Evolutionary conservation across 495 filamentous ascomycete genomes (phyloP).

Genomic region (Hypoxylon lienhwacheense): DNA sequence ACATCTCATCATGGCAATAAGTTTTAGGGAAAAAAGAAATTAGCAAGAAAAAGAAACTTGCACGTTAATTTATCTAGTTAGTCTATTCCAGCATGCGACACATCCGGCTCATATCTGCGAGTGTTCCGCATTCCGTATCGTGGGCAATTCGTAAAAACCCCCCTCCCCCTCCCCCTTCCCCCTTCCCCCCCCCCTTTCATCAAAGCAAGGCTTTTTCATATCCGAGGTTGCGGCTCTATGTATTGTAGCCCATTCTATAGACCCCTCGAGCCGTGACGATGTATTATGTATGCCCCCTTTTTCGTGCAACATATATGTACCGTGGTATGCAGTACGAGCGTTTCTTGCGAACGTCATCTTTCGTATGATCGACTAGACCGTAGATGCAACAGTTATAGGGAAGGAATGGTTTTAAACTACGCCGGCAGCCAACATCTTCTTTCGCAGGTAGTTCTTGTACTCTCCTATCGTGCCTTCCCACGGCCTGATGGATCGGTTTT

Average conservation of each 20-base stretch:
- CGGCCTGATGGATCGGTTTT: slow-evolving; percentile 84
- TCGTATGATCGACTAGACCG: not conserved
- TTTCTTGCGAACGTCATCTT: not conserved
- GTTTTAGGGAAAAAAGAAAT: too few relatives aligned
- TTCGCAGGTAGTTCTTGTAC: slow-evolving; percentile 97
- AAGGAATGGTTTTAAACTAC: slow-evolving; percentile 54
- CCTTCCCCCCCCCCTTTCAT: not conserved
- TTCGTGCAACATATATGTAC: slow-evolving; percentile 1
- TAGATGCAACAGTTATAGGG: not conserved
- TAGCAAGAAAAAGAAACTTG: too few relatives aligned
- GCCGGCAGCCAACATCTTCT: slow-evolving; percentile 83
- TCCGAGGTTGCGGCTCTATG: slow-evolving; percentile 16
- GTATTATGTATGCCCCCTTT: slow-evolving; percentile 12
- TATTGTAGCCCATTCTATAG: slow-evolving; percentile 31
- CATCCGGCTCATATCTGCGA: slow-evolving; percentile 1
- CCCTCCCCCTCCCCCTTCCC: not conserved
- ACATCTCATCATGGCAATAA: too few relatives aligned
- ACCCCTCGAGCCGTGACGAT: slow-evolving; percentile 19
- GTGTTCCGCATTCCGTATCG: too few relatives aligned
- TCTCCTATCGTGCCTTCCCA: slow-evolving; percentile 90
- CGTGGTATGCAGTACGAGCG: slow-evolving; percentile 8
- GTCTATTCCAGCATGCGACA: slow-evolving; percentile 19
- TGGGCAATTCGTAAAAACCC: slow-evolving; percentile 5
- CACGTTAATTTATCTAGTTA: slow-evolving; percentile 28
- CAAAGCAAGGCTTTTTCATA: slow-evolving; percentile 22